Evolutionary conservation across 768 basidiomycete species (phyloP), one percentile per base, ranked within the genome.

Genomic region (Scleroderma citrinum): DNA sequence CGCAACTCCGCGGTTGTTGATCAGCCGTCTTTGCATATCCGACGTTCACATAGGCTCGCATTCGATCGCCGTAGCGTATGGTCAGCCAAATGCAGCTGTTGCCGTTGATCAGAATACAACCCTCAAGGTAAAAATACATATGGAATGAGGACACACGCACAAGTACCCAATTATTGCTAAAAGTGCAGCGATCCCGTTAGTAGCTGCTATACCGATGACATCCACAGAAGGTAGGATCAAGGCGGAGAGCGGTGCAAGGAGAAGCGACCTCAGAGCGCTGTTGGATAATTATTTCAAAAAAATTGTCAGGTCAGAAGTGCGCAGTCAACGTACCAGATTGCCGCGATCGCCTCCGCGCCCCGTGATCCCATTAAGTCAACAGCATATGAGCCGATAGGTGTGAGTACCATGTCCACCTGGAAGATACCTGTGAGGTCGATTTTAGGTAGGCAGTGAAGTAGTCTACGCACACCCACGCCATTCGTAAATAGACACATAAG

Each of bases 281-380:
- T 20, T 32, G 16, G 31, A 32, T 20, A 30, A 23, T 21, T 32
- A 26, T 42, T n/a, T 29, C 21, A 23, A 1, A 24, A 21, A 14
- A 17, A 20, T 14, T 12, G 3, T n/a, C 19, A 24, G 19, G 7
- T 21, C 24, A 2, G 11, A 11, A 29, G 26, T 29, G 26, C 5
- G 26, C 26, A 29, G 30, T 5, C 6, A 40, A 70, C 77, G 26
- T 46, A 84, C 85, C 65, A 66, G 46, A 67, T 69, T 0, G 77
- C 82, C 3, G 81, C 83, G 63, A 76, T 71, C n/a, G 73, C 70
- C 57, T 87, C 83, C 2, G 84, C 81, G 53, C 83, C 84, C 19
- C 74, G 71, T 23, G 69, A 59, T 31, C 79, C 82, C 63, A 86
- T 53, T 12, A 85, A 63, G 52, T 87, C 85, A 5, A 85, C 74